Base-by-base conservation (phyloP, 2,329 filamentous ascomycete genomes). In the Cladobotryum protrusum region DNA sequence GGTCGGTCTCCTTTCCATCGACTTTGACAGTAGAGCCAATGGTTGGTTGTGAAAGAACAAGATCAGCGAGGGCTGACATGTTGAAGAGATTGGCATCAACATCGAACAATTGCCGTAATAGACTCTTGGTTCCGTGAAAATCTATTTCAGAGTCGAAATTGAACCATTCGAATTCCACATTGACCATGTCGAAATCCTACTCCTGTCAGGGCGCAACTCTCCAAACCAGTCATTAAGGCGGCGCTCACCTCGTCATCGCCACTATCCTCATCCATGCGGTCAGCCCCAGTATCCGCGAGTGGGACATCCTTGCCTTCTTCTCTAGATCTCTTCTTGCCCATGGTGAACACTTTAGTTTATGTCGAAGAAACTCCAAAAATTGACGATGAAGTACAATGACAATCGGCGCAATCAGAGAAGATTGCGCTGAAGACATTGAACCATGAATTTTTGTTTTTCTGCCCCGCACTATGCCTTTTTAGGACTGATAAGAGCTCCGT, bases 121-220 rank as follows among this genome's bases (percentile, higher is more conserved):
- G 82, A 9, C 83, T 86, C 69, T 96, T 96, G 60, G 95, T 81
- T 52, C 93, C 93, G 70, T 97, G 92, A 69, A 97, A 97, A 69
- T 99, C 93, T 60, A 95, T 79, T 7, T 87, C 82, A 2, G 87
- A 78, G 60, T 93, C 86, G 55, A 92, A 95, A 71, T 96, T 95
- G 74, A 97, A 99, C 87, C 90, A 97, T 73, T 99, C 93, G 63
- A 99, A 99, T 57, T 97, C 92, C 51, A 97, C 90, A 64, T 97
- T 86, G 57, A 99, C 83, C 67, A 92, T 86, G 65, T 96, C 87
- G 63, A 90, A 86, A 62, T 96, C 89, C 88, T 95, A 48, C 5
- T 34, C 20, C 19, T 40, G 48, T 57, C 35, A 57, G 49, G 6
- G 24, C 24, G 46, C 35, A 33, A 24, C 18, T 15, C 15, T n/a